These are phyloP conservation scores for Solanum bulbocastanum DNA, from an alignment of 257 asterid species.

Conservation along the genomic window DNA sequence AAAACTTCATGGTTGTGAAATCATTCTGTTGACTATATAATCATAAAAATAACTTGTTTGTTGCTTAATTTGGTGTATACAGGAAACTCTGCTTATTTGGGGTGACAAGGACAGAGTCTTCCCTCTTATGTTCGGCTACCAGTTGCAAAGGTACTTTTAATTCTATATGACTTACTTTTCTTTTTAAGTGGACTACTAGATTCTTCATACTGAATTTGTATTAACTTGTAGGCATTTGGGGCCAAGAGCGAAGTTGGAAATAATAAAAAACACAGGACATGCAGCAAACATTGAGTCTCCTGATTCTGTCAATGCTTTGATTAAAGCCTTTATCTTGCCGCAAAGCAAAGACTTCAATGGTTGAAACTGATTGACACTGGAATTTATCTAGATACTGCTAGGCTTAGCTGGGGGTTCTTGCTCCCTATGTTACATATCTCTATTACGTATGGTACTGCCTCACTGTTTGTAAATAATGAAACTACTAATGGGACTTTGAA, in stretches of 20 bases:
- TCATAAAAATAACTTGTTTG: background rate
- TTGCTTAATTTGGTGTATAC: background rate
- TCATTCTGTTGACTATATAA: background rate
- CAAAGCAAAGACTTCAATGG: background rate
- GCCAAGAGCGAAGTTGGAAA: constrained; percentile 34
- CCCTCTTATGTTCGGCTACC: constrained; percentile 46
- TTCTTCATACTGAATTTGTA: background rate
- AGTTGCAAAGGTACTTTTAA: constrained; percentile 35
- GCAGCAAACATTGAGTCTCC: constrained; percentile 58
- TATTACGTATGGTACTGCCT: background rate
- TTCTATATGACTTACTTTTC: background rate
- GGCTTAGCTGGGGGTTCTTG: background rate
- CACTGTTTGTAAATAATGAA: background rate
- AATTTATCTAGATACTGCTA: background rate
- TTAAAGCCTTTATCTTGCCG: constrained; percentile 26
- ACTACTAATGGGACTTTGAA: background rate
- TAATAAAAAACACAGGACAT: constrained; percentile 50
- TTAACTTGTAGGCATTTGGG: constrained; percentile 43
- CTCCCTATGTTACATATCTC: background rate
- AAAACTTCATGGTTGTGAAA: background rate
- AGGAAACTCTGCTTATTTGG: constrained; percentile 66
- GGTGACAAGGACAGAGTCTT: constrained; percentile 62
- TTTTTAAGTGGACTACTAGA: background rate
- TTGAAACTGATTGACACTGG: background rate
- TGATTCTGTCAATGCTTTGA: constrained; percentile 27